phyloP scores from a whole-genome alignment of 2,329 filamentous ascomycete genomes.

The Emmonsiellopsis sp. region DNA sequence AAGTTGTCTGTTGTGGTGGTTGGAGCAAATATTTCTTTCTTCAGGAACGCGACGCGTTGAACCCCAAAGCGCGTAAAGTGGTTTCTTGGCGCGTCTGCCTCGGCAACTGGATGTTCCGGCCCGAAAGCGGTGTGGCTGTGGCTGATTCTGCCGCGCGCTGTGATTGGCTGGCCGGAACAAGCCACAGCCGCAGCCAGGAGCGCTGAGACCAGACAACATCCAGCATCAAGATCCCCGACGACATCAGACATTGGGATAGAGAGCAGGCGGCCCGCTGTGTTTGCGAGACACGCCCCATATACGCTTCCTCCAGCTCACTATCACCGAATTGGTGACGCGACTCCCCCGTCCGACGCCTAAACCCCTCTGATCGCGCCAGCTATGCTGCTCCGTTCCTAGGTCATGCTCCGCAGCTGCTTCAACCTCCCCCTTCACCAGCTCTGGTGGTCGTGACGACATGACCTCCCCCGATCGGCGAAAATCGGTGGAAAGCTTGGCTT shows the following conservation, averaged over 20 bases:
- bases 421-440: neutral
- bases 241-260: neutral
- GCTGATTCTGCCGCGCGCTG: neutral
- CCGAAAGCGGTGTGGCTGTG: constrained; percentile 1
- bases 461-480: constrained; percentile 52
- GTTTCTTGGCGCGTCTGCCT: constrained; percentile 15
- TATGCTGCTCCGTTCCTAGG: neutral
- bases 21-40: neutral
- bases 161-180: neutral
- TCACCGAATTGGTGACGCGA: neutral
- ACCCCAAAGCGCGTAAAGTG: constrained; percentile 30
- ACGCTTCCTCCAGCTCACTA: neutral
- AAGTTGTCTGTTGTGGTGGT: neutral
- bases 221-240: neutral
- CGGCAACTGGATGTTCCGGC: constrained; percentile 1
- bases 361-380: neutral
- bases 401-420: neutral
- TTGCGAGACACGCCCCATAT: neutral
- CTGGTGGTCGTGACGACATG: constrained; percentile 39
- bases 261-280: neutral
- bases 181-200: neutral
- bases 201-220: neutral
- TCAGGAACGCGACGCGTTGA: constrained; percentile 26
- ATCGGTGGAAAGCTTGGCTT: constrained; percentile 56
- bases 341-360: neutral